Base-by-base conservation (phyloP, 176 grass and related monocot genomes). In the Puya raimondii region DNA sequence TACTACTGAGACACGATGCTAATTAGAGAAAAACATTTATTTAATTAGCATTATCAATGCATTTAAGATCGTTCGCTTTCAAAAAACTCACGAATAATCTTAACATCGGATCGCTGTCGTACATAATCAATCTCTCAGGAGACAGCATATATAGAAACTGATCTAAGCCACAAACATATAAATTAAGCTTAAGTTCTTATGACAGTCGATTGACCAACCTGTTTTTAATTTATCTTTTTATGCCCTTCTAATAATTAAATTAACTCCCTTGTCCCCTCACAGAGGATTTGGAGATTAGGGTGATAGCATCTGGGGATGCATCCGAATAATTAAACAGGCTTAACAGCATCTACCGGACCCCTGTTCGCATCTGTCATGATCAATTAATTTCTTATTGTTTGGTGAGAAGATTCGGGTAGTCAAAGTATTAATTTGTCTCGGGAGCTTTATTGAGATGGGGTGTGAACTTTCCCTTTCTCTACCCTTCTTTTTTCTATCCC, bases 401-500 rank as follows among this genome's bases (percentile, higher is more conserved):
- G 51, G 63, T 23, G 56, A 23, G 33, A n/a, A 74, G 78, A 80
- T 81, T 75, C 63, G 27, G 51, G 67, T 64, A 58, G 79, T 75
- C 75, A 80, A 95, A 88, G 84, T 83, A 82, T 83, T 70, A 87
- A 74, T 78, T 80, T 87, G 63, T 76, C 76, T 72, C 76, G 81
- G 79, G 80, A 83, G 70, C 81, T 90, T 95, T 90, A 81, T 79
- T 80, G 81, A 95, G 72, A 84, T 79, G 81, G 56, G 79, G 72
- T 70, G 68, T 56, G 87, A 85, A 29, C 74, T 80, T 75, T 78
- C 66, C 42, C 82, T 80, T 85, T 76, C 79, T 71, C 56, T 63
- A 42, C 23, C 73, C 71, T 88, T 20, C 77, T 83, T 73, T 90
- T 85, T 85, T 42, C 33, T 68, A 87, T 80, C 84, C 72, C 1